Percentiles rank a stretch among this genome's conserved stretches.
Evolutionary conservation across 176 grass and related monocot genomes (phyloP).

Genomic region (Oryza meridionalis): DNA sequence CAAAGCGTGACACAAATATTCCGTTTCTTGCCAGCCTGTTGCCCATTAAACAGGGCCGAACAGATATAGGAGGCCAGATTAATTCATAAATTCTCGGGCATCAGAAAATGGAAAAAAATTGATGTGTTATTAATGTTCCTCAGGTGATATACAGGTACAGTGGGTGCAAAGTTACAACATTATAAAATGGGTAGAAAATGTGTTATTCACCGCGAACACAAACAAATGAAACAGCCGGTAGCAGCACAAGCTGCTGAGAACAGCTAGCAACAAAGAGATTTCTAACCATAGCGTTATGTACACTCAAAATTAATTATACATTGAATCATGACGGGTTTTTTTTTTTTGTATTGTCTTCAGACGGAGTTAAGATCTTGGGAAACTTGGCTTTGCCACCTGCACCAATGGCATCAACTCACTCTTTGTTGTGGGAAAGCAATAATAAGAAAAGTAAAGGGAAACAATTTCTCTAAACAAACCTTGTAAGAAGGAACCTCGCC

Average conservation of each 20-base stretch:
- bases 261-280: conserved; percentile 19
- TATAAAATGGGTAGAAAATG: conserved; percentile 20
- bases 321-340: conserved; percentile 34
- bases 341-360: conserved; percentile 47
- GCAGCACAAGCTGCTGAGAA: conserved; percentile 29
- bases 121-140: conserved; percentile 2
- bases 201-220: conserved; percentile 25
- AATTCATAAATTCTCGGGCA: not conserved
- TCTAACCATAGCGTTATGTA: conserved; percentile 61
- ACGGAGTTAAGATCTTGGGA: conserved; percentile 90
- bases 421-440: conserved; percentile 29
- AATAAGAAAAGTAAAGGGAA: not conserved
- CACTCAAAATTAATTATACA: conserved; percentile 83
- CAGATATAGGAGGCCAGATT: no score
- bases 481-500: conserved; percentile 90
- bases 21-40: no score
- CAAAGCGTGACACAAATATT: no score
- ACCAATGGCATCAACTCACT: conserved; percentile 29
- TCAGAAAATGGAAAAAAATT: conserved; percentile 6
- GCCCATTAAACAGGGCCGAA: no score
- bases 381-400: conserved; percentile 96
- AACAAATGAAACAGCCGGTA: conserved; percentile 53
- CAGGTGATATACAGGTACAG: conserved; percentile 35
- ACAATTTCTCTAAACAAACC: conserved; percentile 55
- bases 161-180: conserved; percentile 32